Percentiles rank a stretch among this genome's conserved stretches.
Conservation (phyloP, 2,329 filamentous ascomycete species). For the Colletotrichum viniferum region DNA sequence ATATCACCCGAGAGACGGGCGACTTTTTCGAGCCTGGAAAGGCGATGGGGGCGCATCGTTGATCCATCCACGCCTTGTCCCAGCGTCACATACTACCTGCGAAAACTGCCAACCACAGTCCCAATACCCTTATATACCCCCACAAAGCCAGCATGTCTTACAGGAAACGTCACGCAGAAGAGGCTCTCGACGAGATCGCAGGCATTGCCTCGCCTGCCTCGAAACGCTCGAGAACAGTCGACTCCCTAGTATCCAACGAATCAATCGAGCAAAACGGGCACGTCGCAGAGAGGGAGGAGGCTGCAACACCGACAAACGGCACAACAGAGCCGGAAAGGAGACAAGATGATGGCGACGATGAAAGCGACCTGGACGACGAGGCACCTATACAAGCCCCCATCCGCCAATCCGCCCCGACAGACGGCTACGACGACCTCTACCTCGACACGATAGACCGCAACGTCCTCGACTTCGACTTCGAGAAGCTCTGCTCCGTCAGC, state of each 20-base stretch:
- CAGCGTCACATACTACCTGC: not conserved
- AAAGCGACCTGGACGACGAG: constrained; percentile 46
- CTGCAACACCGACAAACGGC: constrained; percentile 26
- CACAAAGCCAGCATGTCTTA: not conserved
- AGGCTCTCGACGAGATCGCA: constrained; percentile 62
- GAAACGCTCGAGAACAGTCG: constrained; percentile 60
- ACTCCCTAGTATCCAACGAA: constrained; percentile 35
- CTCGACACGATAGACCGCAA: constrained; percentile 95
- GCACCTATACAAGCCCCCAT: constrained; percentile 48
- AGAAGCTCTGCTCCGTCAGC: constrained; percentile 95
- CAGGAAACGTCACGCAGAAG: constrained; percentile 62
- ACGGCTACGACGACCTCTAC: constrained; percentile 94
- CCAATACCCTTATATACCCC: too few species aligned
- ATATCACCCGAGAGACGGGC: not conserved
- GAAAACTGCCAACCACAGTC: not conserved
- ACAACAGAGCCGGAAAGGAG: constrained; percentile 21
- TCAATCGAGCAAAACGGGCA: constrained; percentile 40
- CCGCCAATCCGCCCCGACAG: constrained; percentile 78
- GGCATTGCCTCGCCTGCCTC: constrained; percentile 62
- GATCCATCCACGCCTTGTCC: not conserved
- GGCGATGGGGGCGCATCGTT: not conserved
- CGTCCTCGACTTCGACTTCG: constrained; percentile 97
- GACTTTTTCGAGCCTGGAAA: constrained; percentile 14
- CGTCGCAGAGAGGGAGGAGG: constrained; percentile 23
- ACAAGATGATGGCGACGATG: constrained; percentile 35